Evolutionary conservation across 768 basidiomycete species (phyloP), one percentile per base, ranked within the genome.

Genomic region (Leccinum pellstonianum): DNA sequence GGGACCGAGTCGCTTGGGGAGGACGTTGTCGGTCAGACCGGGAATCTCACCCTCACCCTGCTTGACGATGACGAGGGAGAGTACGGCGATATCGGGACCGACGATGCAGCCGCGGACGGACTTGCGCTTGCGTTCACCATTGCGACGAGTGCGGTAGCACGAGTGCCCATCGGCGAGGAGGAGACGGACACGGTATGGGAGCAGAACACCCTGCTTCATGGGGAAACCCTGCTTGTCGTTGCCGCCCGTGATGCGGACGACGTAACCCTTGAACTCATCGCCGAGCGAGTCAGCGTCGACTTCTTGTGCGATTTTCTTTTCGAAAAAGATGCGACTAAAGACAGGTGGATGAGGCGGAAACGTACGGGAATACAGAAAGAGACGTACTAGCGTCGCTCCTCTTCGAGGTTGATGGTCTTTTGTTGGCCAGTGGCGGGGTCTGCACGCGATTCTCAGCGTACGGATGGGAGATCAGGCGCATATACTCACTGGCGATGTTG

Each of bases 221-320:
- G 95, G 94, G 85, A 97, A 96, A 73, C 95, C 94, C 76, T 95
- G 93, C 81, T 94, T 93, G 87, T 98, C 95, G 83, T 98, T 98
- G 64, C 96, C 93, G 70, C 95, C 95, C 31, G 93, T 95, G 81
- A 99, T 91, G 70, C 94, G 89, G 83, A 97, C 86, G 75, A 98
- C 79, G 81, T 97, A 98, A 59, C 96, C 96, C 76, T 91, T 93
- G 85, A 86, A 98, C 81, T 98, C 96, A 74, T 96, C 91, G 68
- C 95, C 94, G 67, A 98, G 77, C 56, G 87, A 76, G 80, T 97
- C 95, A 61, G 84, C 92, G 50, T 93, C 83, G 69, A 98, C 92
- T 79, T 98, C 95, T 74, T 96, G 93, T 27, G 93, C 72, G 80
- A 98, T 94, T 79, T 91, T 91, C 88, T 96, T 96, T 80, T 97